Percentiles rank a stretch among this genome's conserved stretches.
Evolutionary conservation across 495 filamentous ascomycete species (phyloP).

Genomic region (Hypoxylon trugodes): DNA sequence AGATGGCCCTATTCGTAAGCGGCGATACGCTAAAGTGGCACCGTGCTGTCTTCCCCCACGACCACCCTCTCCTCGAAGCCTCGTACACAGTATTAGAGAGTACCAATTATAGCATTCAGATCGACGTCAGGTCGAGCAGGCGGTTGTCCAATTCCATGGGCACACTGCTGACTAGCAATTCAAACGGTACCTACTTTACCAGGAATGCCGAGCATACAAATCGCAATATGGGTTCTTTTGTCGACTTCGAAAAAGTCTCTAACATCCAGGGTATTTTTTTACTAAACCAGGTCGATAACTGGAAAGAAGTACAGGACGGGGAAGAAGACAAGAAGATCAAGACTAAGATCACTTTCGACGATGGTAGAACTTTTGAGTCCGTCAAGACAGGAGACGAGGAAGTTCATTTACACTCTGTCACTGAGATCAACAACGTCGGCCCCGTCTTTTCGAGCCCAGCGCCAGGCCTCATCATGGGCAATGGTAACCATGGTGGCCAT

Average conservation of each 20-base stretch:
- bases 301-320: conserved; percentile 69
- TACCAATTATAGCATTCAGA: conserved; percentile 95
- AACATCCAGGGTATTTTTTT: conserved; percentile 90
- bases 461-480: conserved; percentile 89
- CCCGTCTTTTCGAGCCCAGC: conserved; percentile 94
- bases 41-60: conserved; percentile 82
- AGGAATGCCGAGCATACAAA: conserved; percentile 92
- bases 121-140: conserved; percentile 82
- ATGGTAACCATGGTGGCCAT: conserved; percentile 83
- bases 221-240: conserved; percentile 70
- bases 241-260: conserved; percentile 93
- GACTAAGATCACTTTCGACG: conserved; percentile 90
- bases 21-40: conserved; percentile 87
- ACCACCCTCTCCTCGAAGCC: conserved; percentile 76
- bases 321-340: conserved; percentile 69
- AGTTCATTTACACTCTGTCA: conserved; percentile 91
- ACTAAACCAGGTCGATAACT: conserved; percentile 89
- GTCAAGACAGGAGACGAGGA: conserved; percentile 63
- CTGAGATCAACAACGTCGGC: conserved; percentile 77
- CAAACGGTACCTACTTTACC: conserved; percentile 93
- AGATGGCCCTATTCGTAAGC: conserved; percentile 85
- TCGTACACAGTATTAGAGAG: conserved; percentile 94
- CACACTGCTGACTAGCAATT: conserved; percentile 90
- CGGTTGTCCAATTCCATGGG: conserved; percentile 73
- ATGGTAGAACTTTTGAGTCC: conserved; percentile 77